Evolutionary conservation across 1,284 basidiomycete genomes (phyloP).

Genomic region (Cryptococcus sp.): DNA sequence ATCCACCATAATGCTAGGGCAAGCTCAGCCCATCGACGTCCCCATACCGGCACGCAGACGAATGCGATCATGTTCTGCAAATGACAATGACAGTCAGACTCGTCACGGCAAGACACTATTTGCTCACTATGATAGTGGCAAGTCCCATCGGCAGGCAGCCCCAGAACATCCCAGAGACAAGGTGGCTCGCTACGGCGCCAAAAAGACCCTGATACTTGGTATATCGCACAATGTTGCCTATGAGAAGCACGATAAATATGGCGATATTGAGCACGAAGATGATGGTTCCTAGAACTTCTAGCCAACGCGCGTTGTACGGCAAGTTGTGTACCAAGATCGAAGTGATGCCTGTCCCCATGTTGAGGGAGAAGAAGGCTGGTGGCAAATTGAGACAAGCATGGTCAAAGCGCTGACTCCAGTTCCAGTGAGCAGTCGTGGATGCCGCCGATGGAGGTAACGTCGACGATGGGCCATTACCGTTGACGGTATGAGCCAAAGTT

Average conservation of each 20-base stretch:
- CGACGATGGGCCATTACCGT: no score
- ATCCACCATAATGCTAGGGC: constrained; percentile 76
- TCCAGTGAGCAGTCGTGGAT: no score
- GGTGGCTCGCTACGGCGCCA: constrained; percentile 61
- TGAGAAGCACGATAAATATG: constrained; percentile 63
- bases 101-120: constrained; percentile 25
- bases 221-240: constrained; percentile 59
- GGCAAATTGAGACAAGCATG: not conserved
- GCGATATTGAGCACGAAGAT: constrained; percentile 69
- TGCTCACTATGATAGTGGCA: constrained; percentile 61
- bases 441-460: no score
- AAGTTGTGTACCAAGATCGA: constrained; percentile 55
- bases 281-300: constrained; percentile 50
- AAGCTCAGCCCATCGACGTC: constrained; percentile 60
- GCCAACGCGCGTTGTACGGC: constrained; percentile 54
- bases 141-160: constrained; percentile 72
- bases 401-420: no score
- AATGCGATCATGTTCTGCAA: constrained; percentile 56
- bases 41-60: constrained; percentile 54
- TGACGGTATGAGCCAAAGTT: no score
- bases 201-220: constrained; percentile 62
- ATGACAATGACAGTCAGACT: constrained; percentile 26
- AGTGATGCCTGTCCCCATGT: constrained; percentile 57
- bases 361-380: constrained; percentile 21
- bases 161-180: constrained; percentile 66